A percentile compares a stretch with the other conserved stretches of the same genome.
Evolutionary conservation across 768 basidiomycete species (phyloP).

Genomic region (Podaxis sp.): DNA sequence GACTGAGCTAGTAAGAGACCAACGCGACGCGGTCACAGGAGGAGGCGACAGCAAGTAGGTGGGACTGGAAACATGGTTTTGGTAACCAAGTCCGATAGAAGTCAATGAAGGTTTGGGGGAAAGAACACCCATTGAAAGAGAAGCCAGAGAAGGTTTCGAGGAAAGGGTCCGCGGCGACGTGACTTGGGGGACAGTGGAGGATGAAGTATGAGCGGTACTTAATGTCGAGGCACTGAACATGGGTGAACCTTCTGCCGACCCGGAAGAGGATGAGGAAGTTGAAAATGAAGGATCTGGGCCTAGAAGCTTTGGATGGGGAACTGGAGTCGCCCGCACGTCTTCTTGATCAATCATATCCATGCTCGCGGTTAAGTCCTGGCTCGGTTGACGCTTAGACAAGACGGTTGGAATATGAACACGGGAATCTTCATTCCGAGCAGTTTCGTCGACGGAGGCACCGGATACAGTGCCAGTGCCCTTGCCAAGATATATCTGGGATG

Average conservation of each 20-base stretch:
- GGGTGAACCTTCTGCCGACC: not conserved
- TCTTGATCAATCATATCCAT: not conserved
- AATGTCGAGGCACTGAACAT: not conserved
- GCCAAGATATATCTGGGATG: conserved; percentile 28
- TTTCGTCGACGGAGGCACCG: not conserved
- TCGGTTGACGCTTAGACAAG: not conserved
- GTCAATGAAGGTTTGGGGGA: not conserved
- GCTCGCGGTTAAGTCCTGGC: not conserved
- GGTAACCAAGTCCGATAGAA: conserved; percentile 9
- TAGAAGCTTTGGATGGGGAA: not conserved
- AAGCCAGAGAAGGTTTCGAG: conserved; percentile 7
- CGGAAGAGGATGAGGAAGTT: conserved; percentile 1
- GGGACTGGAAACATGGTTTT: not conserved
- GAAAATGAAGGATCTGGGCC: not conserved
- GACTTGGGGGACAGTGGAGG: not conserved
- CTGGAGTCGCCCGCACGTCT: conserved; percentile 9
- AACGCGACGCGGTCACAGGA: conserved; percentile 9
- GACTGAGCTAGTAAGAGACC: conserved; percentile 13
- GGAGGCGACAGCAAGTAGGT: conserved; percentile 5
- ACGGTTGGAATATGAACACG: not conserved
- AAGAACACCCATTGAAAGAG: not conserved
- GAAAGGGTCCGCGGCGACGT: not conserved
- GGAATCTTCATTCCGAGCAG: not conserved
- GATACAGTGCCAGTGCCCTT: conserved; percentile 1
- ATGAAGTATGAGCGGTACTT: conserved; percentile 5